Evolutionary conservation across 768 basidiomycete species (phyloP), one percentile per base, ranked within the genome.

Genomic region (Vararia minispora): DNA sequence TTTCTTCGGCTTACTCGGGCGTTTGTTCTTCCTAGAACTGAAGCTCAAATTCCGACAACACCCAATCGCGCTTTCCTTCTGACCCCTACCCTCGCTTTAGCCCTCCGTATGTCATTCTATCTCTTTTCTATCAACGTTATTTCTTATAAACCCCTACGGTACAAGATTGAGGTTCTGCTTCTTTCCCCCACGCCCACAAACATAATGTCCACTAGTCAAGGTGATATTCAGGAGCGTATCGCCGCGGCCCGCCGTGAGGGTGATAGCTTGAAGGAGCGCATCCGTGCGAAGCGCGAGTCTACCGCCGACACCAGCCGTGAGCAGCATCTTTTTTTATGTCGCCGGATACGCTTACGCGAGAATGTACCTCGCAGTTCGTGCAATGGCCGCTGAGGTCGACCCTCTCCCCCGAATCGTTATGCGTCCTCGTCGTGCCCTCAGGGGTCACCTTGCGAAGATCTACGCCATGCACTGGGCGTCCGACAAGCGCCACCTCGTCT

Each of bases 391-490:
- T 28, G 95, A 99, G 57, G 86, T 97, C 28, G 91, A 95, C 48
- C 81, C 90, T 13, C 72, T 99, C 36, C 94, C 94, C 29, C 85
- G 94, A 43, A 89, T 99, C 55, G 82, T 94, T 27, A 92, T 99
- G 87, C 86, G 89, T 52, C 87, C 90, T 37, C 77, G 95, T 41
- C 84, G 94, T 50, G 85, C 89, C 46, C 79, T 99, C 51, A 82
- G 91, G 55, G 94, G 94, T 20, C 94, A 99, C 63, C 78, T 99
- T 37, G 94, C 94, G 45, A 99, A 99, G 72, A 98, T 99, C 56
- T 99, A 99, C 60, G 94, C 94, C 33, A 95, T 99, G 87, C 95
- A 99, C 61, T 99, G 95, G 95, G 85, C 94, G 24, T 79, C 85
- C 37, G 94, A 99, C 68, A 77, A 90, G 54, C 74, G 95, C 52